Conservation (phyloP, 1,284 basidiomycete genomes). For the Ganoderma sp. region DNA sequence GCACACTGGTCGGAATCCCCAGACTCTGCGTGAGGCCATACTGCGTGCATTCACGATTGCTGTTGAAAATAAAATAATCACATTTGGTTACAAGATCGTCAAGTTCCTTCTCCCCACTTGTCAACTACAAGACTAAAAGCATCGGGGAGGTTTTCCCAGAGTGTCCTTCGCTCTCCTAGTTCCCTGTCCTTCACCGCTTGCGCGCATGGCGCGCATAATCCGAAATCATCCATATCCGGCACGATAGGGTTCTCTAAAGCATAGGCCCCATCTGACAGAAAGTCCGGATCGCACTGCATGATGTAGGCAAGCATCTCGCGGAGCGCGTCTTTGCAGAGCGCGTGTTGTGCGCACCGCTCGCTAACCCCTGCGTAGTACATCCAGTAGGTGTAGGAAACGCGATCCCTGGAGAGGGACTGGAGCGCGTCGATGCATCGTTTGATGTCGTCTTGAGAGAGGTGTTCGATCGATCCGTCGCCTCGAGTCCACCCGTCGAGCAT, state of each 20-base stretch:
- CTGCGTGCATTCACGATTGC: no score
- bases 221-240: neutral
- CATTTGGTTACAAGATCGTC: no score
- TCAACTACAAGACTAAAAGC: neutral
- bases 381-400: no score
- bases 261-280: neutral
- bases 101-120: neutral
- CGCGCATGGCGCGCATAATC: neutral
- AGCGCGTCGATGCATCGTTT: neutral
- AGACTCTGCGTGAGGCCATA: no score
- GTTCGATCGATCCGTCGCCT: conserved; percentile 13
- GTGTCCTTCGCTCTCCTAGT: neutral
- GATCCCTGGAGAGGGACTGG: no score
- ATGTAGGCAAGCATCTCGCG: neutral
- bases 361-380: neutral
- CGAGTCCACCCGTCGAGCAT: conserved; percentile 5
- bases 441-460: conserved; percentile 14
- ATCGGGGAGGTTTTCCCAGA: neutral
- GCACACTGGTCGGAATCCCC: no score
- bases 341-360: neutral
- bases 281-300: neutral
- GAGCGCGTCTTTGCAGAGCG: neutral
- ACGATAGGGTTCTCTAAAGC: neutral
- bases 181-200: neutral
- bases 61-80: no score